Evolutionary conservation across 1,139 yeast species (phyloP), one percentile per base, ranked within the genome.

Genomic region (Hyphopichia wangnamkhiaoensis): DNA sequence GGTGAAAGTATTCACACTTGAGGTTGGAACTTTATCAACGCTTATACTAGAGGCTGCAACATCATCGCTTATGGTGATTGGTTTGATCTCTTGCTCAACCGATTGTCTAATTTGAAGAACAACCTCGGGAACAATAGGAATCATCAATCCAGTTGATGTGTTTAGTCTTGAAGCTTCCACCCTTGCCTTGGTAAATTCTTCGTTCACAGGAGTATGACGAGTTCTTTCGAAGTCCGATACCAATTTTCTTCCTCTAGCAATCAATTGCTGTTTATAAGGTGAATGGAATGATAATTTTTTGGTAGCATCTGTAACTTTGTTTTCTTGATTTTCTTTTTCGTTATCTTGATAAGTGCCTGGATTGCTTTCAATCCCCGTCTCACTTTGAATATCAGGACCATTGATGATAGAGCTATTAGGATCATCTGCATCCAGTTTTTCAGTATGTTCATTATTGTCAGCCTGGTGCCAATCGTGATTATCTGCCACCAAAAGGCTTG

Each of bases 241-340:
- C 23, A 25, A n/a, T 21, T 29, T 31, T 14, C 25, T 13, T 10
- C 29, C 21, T 13, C 43, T 47, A 9, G 50, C 38, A 18, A 54
- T 42, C 13, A 62, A 42, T 29, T 59, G 53, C 32, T 53, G 52
- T 37, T 50, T 58, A 41, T 46, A 61, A 3, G 67, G 65, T 12
- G 58, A 17, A 37, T 52, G 53, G 33, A 56, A 54, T 15, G 56
- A 45, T 14, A 48, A 39, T 5, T 45, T 29, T 3, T 54, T 50
- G 29, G 53, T 49, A 5, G 42, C 33, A 7, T 40, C 13, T 24
- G 24, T 6, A 24, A 8, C 2, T 23, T 17, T 4, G 13, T 27
- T 21, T 16, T 31, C 27, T 2, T 47, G 39, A 32, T 41, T 42
- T 19, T 43, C 46, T 34, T 37, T 37, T 13, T 42, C 37, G 15